These are phyloP conservation scores for Gymnopilus dilepis DNA, from an alignment of 768 basidiomycete species.

Conservation along the genomic window DNA sequence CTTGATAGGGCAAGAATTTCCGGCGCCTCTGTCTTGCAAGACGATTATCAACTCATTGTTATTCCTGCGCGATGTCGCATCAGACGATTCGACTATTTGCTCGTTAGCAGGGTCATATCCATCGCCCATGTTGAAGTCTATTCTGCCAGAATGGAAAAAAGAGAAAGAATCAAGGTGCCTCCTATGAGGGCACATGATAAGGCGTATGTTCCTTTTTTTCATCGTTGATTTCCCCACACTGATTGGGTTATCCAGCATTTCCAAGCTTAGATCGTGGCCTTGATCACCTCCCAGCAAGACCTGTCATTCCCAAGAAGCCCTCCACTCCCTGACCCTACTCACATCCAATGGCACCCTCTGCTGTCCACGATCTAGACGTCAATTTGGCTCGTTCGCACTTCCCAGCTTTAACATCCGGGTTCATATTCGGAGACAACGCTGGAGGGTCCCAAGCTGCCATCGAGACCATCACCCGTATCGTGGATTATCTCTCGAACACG, in stretches of 20 bases:
- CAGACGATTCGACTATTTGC: no score
- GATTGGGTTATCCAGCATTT: background rate
- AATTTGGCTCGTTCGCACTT: constrained; percentile 61
- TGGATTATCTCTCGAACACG: constrained; percentile 71
- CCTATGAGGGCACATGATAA: constrained; percentile 2
- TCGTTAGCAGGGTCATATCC: no score
- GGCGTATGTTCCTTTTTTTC: background rate
- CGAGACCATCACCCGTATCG: constrained; percentile 60
- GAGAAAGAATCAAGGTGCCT: no score
- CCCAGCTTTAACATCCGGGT: constrained; percentile 62
- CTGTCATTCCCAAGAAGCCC: background rate
- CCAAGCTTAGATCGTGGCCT: background rate
- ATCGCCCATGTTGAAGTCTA: no score
- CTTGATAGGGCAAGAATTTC: no score
- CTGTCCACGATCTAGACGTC: constrained; percentile 39
- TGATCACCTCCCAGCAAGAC: background rate
- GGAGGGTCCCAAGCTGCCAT: constrained; percentile 71
- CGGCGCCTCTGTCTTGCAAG: no score
- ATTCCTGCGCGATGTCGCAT: no score
- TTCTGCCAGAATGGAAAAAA: no score
- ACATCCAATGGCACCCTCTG: background rate
- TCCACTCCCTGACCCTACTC: background rate
- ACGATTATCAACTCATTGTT: no score
- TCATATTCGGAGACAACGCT: constrained; percentile 77
- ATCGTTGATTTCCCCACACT: constrained; percentile 3